Base-by-base conservation (phyloP, 2,329 filamentous ascomycete genomes). In the Aureobasidium sp. region DNA sequence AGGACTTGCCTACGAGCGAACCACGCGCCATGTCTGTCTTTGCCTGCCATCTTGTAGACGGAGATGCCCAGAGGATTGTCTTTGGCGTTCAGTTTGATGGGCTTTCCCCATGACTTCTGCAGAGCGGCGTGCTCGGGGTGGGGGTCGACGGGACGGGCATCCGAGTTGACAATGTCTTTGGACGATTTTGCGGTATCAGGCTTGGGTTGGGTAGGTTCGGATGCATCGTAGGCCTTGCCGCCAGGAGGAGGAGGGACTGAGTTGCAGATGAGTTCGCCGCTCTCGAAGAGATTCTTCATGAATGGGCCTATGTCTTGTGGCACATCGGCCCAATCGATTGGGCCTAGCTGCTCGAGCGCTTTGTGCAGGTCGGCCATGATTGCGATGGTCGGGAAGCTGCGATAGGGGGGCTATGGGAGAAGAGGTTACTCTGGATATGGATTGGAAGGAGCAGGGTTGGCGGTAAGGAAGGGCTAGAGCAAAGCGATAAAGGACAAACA, bases 1-100 rank as follows among this genome's bases (percentile, higher is more conserved):
- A 97, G 91, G 23, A 96, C 80, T 71, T 91, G 96, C 53, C 88
- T 80, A 61, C 93, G 80, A 27, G 90, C 90, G 74, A 97, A 97
- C 93, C 93, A 97, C 8, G 89, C 82, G 2, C 92, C 93, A 66
- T 87, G 87, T 41, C 90, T 86, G 73, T 97, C 93, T 68, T 89
- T 87, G 2, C 87, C 84, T 0, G 81, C 77, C 64, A 94, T 81
- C 73, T 95, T 96, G 77, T 89, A 96, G 27, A 97, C 85, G 61
- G 80, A 82, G 65, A 97, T 86, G 0, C 82, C 85, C 9, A 90
- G 78, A 0, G 90, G 89, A 69, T 95, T 94, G 23, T 92, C 87
- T 67, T 82, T 86, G 3, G 83, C 75, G 46, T 82, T 84, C 61
- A 90, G 75, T 74, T 91, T 93, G 70, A 92, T 77, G 46, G 91